Evolutionary conservation across 176 grass and related monocot genomes (phyloP).

Genomic region (Zoysia japonica): DNA sequence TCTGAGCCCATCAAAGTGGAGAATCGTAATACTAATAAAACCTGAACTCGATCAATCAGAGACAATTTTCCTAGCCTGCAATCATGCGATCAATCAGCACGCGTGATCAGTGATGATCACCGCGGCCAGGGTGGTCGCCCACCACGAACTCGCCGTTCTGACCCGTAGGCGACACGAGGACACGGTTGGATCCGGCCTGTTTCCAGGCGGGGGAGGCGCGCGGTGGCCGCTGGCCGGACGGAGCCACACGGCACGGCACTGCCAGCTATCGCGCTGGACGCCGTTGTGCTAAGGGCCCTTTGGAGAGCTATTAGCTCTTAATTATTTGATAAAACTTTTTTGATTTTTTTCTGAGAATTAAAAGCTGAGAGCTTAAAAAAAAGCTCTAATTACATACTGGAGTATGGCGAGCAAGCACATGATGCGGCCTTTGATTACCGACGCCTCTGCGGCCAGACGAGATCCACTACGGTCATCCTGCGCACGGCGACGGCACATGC

Average conservation of each 20-base stretch:
- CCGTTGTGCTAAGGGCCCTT: constrained; percentile 23
- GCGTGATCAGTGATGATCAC: background rate
- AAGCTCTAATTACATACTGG: background rate
- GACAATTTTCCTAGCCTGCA: too few species aligned
- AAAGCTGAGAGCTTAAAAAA: too few species aligned
- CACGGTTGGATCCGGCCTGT: constrained; percentile 41
- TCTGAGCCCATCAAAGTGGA: too few species aligned
- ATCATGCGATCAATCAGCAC: background rate
- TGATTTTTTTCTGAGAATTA: too few species aligned
- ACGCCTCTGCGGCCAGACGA: background rate
- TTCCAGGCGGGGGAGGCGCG: constrained; percentile 8
- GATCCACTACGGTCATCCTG: background rate
- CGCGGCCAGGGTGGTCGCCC: constrained; percentile 12
- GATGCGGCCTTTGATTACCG: background rate
- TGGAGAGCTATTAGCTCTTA: too few species aligned
- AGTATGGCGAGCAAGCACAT: background rate
- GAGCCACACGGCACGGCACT: background rate
- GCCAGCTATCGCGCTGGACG: constrained; percentile 15
- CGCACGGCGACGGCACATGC: background rate
- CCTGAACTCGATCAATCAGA: too few species aligned
- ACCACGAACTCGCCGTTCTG: background rate
- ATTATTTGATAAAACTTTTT: too few species aligned
- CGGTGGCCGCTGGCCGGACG: background rate
- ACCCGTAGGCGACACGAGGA: background rate
- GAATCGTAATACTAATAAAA: background rate